Evolutionary conservation across 1,284 basidiomycete genomes (phyloP).

Genomic region (Microbotryum lychnidis-dioicae): DNA sequence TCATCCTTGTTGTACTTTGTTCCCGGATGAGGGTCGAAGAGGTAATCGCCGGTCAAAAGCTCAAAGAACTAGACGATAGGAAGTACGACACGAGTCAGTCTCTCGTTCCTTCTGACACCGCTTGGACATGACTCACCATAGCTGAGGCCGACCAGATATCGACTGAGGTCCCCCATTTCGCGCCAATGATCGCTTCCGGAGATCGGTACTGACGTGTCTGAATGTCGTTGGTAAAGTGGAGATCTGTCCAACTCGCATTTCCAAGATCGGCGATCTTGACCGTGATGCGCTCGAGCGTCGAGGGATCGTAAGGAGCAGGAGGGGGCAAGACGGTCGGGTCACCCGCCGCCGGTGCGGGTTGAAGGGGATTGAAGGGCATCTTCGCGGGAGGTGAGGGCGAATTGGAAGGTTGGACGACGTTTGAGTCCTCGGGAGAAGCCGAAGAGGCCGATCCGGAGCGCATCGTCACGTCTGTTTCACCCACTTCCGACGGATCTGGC

Average conservation of each 20-base stretch:
- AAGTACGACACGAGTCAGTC: conserved; percentile 1
- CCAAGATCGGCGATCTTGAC: conserved; percentile 97
- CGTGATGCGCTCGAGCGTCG: conserved; percentile 72
- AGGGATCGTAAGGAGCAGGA: conserved; percentile 51
- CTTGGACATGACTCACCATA: conserved; percentile 54
- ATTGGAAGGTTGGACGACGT: conserved; percentile 16
- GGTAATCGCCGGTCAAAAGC: conserved; percentile 80
- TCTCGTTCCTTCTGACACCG: background rate
- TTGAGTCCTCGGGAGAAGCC: conserved; percentile 3
- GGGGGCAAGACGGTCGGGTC: conserved; percentile 46
- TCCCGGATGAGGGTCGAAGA: conserved; percentile 82
- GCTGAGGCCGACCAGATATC: conserved; percentile 96
- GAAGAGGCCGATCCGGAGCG: conserved; percentile 14
- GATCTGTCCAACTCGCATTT: conserved; percentile 59
- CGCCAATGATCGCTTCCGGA: conserved; percentile 93
- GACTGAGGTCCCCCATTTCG: conserved; percentile 88
- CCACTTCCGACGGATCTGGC: background rate
- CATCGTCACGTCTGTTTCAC: conserved; percentile 31
- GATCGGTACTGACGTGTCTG: conserved; percentile 96
- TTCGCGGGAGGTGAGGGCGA: conserved; percentile 33
- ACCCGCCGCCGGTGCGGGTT: conserved; percentile 47
- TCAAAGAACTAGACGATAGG: conserved; percentile 62
- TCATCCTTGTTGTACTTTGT: conserved; percentile 85
- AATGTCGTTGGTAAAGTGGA: conserved; percentile 91
- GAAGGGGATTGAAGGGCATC: conserved; percentile 30